Conservation (phyloP, 345 rosid species). For the Melastoma malabathricum region DNA sequence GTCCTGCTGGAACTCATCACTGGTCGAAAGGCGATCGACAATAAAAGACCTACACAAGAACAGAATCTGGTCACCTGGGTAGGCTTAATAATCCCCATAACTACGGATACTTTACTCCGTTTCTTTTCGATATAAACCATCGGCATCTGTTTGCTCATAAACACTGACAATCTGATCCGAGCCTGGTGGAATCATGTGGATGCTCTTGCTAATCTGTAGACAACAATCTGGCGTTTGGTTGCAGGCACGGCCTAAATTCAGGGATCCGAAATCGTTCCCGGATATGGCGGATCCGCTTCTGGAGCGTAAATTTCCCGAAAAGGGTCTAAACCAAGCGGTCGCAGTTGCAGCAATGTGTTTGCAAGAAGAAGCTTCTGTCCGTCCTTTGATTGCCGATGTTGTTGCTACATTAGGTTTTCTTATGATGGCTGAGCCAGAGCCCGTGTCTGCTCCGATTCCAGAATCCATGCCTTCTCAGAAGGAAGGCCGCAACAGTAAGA, state of each 20-base stretch:
- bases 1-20: conserved; percentile 17
- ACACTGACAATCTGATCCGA: too few relatives aligned
- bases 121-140: too few relatives aligned
- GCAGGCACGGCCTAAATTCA: conserved; percentile 19
- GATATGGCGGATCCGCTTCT: conserved; percentile 18
- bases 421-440: neutral
- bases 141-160: too few relatives aligned
- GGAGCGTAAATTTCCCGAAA: conserved; percentile 12
- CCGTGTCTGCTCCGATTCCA: too few relatives aligned
- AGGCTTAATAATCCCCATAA: neutral
- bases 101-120: neutral
- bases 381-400: conserved; percentile 13
- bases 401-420: conserved; percentile 14
- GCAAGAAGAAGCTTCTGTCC: conserved; percentile 15
- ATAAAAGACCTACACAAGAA: conserved; percentile 10
- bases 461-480: conserved; percentile 3
- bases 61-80: conserved; percentile 24
- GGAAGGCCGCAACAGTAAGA: neutral
- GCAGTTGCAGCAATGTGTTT: conserved; percentile 19
- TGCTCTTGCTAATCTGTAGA: too few relatives aligned
- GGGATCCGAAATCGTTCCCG: conserved; percentile 15
- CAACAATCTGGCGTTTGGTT: neutral
- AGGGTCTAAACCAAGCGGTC: conserved; percentile 16
- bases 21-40: conserved; percentile 13
- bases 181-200: too few relatives aligned